These are phyloP conservation scores for Penicillium decumbens DNA, from an alignment of 2,329 filamentous ascomycete genomes.

Conservation along the genomic window DNA sequence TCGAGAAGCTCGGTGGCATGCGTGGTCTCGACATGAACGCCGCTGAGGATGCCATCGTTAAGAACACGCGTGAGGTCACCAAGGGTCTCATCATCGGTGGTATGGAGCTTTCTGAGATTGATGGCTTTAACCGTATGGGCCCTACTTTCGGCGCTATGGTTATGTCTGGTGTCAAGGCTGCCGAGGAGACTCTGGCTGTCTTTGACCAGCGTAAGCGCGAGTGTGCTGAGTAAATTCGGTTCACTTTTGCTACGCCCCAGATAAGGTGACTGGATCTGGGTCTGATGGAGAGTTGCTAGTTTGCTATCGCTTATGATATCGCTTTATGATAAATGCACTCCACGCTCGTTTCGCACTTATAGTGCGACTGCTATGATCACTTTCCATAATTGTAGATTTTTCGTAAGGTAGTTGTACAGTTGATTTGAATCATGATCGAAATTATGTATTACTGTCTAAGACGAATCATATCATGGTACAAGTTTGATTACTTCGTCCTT, in stretches of 20 bases:
- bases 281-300: conserved; percentile 4
- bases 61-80: conserved; percentile 80
- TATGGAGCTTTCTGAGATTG: conserved; percentile 88
- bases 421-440: not conserved
- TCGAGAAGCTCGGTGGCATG: conserved; percentile 86
- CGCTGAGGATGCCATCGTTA: conserved; percentile 90
- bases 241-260: not conserved
- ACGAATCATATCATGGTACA: not conserved
- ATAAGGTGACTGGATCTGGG: not conserved
- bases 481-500: not conserved
- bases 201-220: conserved; percentile 74
- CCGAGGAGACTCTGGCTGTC: conserved; percentile 74
- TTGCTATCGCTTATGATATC: conserved; percentile 14
- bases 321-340: not conserved
- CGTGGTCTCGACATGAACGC: conserved; percentile 87
- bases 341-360: conserved; percentile 19
- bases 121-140: conserved; percentile 87
- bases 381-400: not conserved
- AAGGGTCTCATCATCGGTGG: conserved; percentile 88
- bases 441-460: not conserved
- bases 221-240: conserved; percentile 55
- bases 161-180: conserved; percentile 81
- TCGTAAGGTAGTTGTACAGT: not conserved
- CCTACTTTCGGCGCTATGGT: conserved; percentile 89
- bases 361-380: not conserved